Conservation (phyloP, 345 rosid species). For the Melaleuca quinquenervia region DNA sequence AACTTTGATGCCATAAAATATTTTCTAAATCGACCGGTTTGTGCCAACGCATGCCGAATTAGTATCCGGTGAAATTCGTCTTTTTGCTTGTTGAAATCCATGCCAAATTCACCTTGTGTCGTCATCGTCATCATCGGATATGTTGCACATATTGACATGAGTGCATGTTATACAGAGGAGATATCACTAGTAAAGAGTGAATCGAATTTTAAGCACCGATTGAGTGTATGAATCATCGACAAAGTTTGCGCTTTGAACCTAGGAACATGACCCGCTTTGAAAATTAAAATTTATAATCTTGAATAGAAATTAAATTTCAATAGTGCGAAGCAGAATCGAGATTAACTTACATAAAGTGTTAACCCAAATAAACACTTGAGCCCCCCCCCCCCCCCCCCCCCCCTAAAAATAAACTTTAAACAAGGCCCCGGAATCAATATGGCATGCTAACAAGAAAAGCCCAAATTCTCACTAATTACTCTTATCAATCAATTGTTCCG, state of each 20-base stretch:
- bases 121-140: not conserved
- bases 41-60: not conserved
- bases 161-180: not conserved
- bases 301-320: not conserved
- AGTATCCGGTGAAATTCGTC: not conserved
- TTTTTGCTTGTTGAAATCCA: not conserved
- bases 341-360: not conserved
- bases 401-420: not conserved
- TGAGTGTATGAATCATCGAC: not conserved
- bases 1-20: not conserved
- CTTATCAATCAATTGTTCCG: not conserved
- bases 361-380: too few relatives aligned
- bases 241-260: not conserved
- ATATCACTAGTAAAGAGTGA: not conserved
- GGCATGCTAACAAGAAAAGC: not conserved
- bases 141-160: accelerated
- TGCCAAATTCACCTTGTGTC: not conserved
- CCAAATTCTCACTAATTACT: not conserved
- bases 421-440: not conserved
- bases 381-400: too few relatives aligned
- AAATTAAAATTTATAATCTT: not conserved
- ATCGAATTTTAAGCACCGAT: not conserved
- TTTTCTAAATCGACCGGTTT: not conserved
- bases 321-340: not conserved
- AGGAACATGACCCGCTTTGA: not conserved